Conservation (phyloP, 805 yeast genomes). For the Candida odintsovae region DNA sequence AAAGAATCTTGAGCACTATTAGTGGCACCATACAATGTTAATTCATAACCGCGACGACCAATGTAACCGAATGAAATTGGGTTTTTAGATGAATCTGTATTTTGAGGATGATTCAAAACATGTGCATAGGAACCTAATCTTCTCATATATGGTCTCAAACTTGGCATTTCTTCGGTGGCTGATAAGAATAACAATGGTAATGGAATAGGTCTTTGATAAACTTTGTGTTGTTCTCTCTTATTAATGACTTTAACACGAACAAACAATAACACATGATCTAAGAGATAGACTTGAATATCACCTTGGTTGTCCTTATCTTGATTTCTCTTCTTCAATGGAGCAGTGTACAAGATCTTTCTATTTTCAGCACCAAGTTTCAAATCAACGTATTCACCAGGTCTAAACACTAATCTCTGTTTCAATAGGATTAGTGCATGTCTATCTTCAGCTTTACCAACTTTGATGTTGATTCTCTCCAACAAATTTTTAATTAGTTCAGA, state of each 20-base stretch:
- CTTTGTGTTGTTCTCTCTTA: constrained; percentile 87
- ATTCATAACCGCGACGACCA: constrained; percentile 42
- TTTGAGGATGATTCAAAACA: constrained; percentile 17
- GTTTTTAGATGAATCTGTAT: constrained; percentile 26
- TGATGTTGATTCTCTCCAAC: constrained; percentile 66
- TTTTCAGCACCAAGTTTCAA: constrained; percentile 78
- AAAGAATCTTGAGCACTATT: constrained; percentile 67
- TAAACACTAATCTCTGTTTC: constrained; percentile 76
- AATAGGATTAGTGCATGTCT: constrained; percentile 83
- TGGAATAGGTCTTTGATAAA: constrained; percentile 84
- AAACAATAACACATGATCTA: constrained; percentile 83
- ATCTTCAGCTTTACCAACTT: constrained; percentile 92
- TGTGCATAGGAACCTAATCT: constrained; percentile 27
- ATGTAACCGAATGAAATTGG: constrained; percentile 45
- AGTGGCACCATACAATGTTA: constrained; percentile 37
- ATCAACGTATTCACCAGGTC: constrained; percentile 80
- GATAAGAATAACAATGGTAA: constrained; percentile 69
- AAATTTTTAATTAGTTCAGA: constrained; percentile 70
- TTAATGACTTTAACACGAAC: constrained; percentile 82
- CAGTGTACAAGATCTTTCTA: constrained; percentile 74
- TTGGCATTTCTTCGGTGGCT: constrained; percentile 74
- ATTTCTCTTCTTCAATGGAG: constrained; percentile 66
- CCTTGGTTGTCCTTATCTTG: constrained; percentile 70
- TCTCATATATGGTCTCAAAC: constrained; percentile 38
- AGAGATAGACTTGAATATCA: constrained; percentile 77